Base-by-base conservation (phyloP, 2,329 filamentous ascomycete genomes). In the Clonostachys sp. region DNA sequence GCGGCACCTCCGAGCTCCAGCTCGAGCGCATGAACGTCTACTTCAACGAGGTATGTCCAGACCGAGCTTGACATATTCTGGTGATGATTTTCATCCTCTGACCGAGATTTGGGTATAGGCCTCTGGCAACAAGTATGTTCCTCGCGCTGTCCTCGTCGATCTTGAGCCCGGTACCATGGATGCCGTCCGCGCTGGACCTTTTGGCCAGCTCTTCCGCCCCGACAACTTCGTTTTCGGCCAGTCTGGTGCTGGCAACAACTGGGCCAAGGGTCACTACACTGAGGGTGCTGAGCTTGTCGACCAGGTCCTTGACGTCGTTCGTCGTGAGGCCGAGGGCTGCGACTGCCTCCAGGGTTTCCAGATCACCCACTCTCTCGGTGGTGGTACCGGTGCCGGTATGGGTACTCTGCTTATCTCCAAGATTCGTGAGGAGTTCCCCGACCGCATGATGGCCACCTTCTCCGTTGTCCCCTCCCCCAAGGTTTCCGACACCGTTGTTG, bases 371-470 rank as follows among this genome's bases (percentile, higher is more conserved):
- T 97, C 94, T 47, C 91, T 97, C 57, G 94, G 94, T 86, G 94
- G 94, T 88, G 94, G 94, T 86, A 99, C 94, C 65, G 94, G 94
- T 91, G 92, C 94, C 64, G 94, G 94, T 88, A 99, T 99, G 94
- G 94, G 94, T 79, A 99, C 94, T 52, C 85, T 99, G 66, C 78
- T 99, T 72, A 97, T 97, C 83, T 96, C 91, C 80, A 99, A 99
- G 89, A 97, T 97, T 74, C 94, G 94, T 65, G 94, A 99, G 81
- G 94, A 97, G 79, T 97, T 97, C 81, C 94, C 94, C 68, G 94
- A 99, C 82, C 90, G 94, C 68, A 99, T 99, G 94, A 99, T 97
- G 94, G 91, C 94, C 61, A 99, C 94, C 58, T 99, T 96, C 86
- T 97, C 94, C 63, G 94, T 99, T 65, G 87, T 97, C 54, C 94